Evolutionary conservation across 495 filamentous ascomycete genomes (phyloP).

Genomic region (Tuber melanosporum): DNA sequence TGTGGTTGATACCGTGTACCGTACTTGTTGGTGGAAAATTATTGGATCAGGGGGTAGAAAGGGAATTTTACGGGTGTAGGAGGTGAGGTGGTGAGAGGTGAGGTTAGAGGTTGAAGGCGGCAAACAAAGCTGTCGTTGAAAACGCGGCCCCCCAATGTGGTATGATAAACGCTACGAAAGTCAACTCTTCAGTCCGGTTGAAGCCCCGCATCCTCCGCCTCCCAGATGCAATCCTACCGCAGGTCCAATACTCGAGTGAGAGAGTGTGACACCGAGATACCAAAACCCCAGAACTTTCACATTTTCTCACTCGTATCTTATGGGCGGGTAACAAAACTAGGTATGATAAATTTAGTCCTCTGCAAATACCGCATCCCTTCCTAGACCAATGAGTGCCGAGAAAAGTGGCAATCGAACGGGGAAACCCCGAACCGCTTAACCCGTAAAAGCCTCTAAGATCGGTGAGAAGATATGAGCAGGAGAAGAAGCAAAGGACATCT

Average conservation of each 20-base stretch:
- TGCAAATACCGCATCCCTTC: not conserved
- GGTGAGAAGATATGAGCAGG: not conserved
- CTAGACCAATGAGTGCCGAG: not conserved
- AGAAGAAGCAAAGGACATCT: not conserved
- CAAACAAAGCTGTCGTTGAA: not conserved
- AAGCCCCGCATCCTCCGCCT: not conserved
- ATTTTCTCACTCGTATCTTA: not conserved
- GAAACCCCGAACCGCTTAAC: not conserved
- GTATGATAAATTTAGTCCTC: not conserved
- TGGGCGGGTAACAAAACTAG: not conserved
- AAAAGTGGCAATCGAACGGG: not conserved
- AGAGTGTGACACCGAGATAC: not conserved
- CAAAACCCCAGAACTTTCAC: not conserved
- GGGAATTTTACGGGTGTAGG: not conserved
- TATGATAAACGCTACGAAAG: not conserved
- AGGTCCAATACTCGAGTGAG: not conserved
- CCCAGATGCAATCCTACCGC: not conserved
- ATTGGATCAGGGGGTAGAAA: not conserved
- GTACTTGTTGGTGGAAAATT: not conserved
- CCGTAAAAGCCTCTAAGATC: not conserved
- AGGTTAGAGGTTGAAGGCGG: not conserved
- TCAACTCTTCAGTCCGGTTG: not conserved
- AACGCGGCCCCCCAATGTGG: not conserved
- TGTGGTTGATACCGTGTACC: not conserved
- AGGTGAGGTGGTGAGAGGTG: not conserved